Base-by-base conservation (phyloP, 2,329 filamentous ascomycete genomes). In the Byssoonygena ceratinophila region DNA sequence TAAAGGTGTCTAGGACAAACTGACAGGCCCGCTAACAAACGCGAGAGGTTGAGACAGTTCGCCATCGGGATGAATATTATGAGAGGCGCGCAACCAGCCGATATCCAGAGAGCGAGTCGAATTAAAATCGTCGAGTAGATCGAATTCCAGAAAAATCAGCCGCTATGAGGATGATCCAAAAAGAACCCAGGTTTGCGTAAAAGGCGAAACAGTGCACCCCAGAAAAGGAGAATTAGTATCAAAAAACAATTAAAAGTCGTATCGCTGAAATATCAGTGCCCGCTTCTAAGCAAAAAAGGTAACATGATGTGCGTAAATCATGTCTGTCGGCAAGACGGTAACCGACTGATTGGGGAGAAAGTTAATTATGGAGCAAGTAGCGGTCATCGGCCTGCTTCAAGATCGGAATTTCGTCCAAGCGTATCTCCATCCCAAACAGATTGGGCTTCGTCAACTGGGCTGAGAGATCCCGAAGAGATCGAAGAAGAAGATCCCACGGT, bases 401-500 rank as follows among this genome's bases (percentile, higher is more conserved):
- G 57, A 50, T 71, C 69, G 43, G 67, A 62, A 31, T 64, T 64
- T 18, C 65, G 66, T 36, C 65, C 64, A 29, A 70, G 55, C 12
- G 64, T 64, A 54, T 71, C 69, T 36, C 66, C 66, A 54, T 71
- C 69, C 69, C 69, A 71, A 2, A 67, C 61, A 48, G 54, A 56
- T 23, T 77, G 74, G 54, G 73, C 74, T 57, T 83, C 81, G 57
- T 82, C 79, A 29, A 79, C 76, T 20, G 79, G 80, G 62, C 80
- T 83, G 48, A 80, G 66, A 46, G 77, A 80, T 46, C 79, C 79
- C 22, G 79, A 84, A 36, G 83, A 85, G 65, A 85, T 80, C 36
- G 80, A 83, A 0, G 86, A 92, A 51, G 83, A 89, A 60, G 87
- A 92, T 55, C 86, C 88, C 43, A 91, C 79, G 7, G 88, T 91